Evolutionary conservation across 2,329 filamentous ascomycete species (phyloP).

Genomic region (Talaromyces sp.): DNA sequence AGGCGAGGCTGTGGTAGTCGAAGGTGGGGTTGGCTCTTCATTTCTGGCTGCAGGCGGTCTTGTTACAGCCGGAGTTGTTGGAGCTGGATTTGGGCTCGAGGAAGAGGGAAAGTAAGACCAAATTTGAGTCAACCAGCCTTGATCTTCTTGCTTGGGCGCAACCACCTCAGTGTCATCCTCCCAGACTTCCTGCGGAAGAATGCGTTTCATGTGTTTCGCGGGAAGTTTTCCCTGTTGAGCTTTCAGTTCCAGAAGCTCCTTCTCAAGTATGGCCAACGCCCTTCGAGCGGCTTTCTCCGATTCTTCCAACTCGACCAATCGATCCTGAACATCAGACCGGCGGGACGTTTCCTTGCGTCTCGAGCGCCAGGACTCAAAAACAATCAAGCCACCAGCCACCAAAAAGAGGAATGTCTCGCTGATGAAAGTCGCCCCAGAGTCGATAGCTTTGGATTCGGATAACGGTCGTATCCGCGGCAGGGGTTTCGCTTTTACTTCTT

Average conservation of each 20-base stretch:
- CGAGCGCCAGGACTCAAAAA: slow-evolving; percentile 60
- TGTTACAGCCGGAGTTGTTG: background rate
- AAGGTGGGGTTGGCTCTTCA: background rate
- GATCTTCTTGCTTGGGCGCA: slow-evolving; percentile 25
- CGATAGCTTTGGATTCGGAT: slow-evolving; percentile 64
- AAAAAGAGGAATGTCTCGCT: slow-evolving; percentile 64
- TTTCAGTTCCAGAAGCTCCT: slow-evolving; percentile 43
- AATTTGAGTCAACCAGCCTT: slow-evolving; percentile 34
- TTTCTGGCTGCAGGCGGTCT: background rate
- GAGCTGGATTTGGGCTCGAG: background rate
- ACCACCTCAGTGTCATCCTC: slow-evolving; percentile 31
- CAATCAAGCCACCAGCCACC: slow-evolving; percentile 59
- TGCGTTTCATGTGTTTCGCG: slow-evolving; percentile 29
- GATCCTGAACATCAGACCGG: slow-evolving; percentile 58
- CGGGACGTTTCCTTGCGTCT: slow-evolving; percentile 58
- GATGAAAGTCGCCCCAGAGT: slow-evolving; percentile 66
- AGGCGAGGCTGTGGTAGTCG: background rate
- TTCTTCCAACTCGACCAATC: slow-evolving; percentile 56
- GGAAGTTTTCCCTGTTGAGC: slow-evolving; percentile 34
- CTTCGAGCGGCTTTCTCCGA: slow-evolving; percentile 41
- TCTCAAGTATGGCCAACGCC: slow-evolving; percentile 45
- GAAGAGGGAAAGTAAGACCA: slow-evolving; percentile 32
- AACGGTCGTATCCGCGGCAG: slow-evolving; percentile 60
- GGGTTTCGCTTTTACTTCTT: slow-evolving; percentile 46
- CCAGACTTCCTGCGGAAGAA: slow-evolving; percentile 42